Evolutionary conservation across 352 stramenopile species (phyloP), one percentile per base, ranked within the genome.

Genomic region (Globisporangium acanthophoron): DNA sequence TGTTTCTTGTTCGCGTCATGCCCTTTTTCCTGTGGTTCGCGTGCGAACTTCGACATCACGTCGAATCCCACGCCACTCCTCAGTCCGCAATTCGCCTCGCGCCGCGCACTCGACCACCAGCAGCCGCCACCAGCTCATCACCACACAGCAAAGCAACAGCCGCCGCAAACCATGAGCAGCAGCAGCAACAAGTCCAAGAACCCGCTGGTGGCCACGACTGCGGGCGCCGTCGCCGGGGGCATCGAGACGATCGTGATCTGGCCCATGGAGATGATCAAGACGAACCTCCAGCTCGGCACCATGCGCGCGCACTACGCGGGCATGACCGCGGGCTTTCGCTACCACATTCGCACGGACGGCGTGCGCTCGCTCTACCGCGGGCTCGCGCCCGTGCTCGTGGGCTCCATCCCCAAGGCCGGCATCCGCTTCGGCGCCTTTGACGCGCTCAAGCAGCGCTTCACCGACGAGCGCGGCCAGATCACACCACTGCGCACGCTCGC

Each of bases 381-480:
- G 21, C 78, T 99, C 37, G 80, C 91, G 9, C 96, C 96, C 3
- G 97, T 97, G 53, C 76, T 99, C 27, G 76, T 99, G 35, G 94
- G 94, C 24, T 97, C 87, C 51, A 93, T 98, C 45, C 96, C 96
- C 9, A 99, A 99, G 66, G 94, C 96, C 7, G 95, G 95, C 12
- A 98, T 99, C 54, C 94, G 96, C 16, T 99, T 99, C 64, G 95
- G 96, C 56, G 85, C 91, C 5, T 98, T 98, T 70, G 90, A 96
- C 66, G 90, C 80, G 43, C 84, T 97, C 59, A 96, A 96, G 66
- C 65, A 61, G 49, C 67, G 60, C 50, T 78, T 98, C 43, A 80
- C 90, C 2, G 88, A 96, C 46, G 74, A 92, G 52, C 67, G 97
- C 48, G 96, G 96, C 54, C 90, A 96, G 61, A 86, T 97, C 27